phyloP scores from a whole-genome alignment of 805 yeast species.

The Starmerella cellae region DNA sequence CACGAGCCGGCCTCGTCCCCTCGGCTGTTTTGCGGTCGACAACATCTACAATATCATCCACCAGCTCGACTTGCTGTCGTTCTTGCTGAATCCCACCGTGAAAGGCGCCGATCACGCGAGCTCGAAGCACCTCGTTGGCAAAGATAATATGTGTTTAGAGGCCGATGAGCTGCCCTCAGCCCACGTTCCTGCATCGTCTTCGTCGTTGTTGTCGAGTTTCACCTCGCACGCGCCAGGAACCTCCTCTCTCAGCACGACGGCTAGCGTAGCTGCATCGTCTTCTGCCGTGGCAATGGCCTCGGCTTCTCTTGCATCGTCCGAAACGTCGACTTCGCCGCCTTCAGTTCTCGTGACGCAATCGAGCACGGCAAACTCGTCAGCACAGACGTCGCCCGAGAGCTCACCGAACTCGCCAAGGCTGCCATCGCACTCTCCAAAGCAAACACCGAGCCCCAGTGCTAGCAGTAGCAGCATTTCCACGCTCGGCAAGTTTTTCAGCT shows the following conservation, averaged over 20 bases:
- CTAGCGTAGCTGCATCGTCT: neutral
- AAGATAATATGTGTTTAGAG: constrained; percentile 21
- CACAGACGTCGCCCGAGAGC: neutral
- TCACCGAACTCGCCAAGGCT: neutral
- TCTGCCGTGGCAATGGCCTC: neutral
- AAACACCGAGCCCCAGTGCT: neutral
- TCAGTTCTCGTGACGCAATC: neutral
- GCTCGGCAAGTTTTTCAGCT: neutral
- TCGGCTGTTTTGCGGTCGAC: constrained; percentile 47
- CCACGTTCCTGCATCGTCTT: neutral
- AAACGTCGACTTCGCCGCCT: neutral
- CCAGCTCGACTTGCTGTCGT: constrained; percentile 85
- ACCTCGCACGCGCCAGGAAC: neutral
- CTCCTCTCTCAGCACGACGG: neutral
- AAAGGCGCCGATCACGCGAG: constrained; percentile 25
- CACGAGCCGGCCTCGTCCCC: constrained; percentile 17
- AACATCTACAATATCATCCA: constrained; percentile 75
- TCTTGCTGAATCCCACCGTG: constrained; percentile 73
- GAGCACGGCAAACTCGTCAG: neutral
- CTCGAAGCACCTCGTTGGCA: constrained; percentile 2
- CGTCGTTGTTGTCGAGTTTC: neutral
- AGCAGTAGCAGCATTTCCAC: constrained; percentile 2
- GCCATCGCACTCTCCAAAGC: neutral
- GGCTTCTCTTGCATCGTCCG: neutral
- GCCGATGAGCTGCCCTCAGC: constrained; percentile 19